phyloP scores from a whole-genome alignment of 305 asterid species.

The Fraxinus floribunda region DNA sequence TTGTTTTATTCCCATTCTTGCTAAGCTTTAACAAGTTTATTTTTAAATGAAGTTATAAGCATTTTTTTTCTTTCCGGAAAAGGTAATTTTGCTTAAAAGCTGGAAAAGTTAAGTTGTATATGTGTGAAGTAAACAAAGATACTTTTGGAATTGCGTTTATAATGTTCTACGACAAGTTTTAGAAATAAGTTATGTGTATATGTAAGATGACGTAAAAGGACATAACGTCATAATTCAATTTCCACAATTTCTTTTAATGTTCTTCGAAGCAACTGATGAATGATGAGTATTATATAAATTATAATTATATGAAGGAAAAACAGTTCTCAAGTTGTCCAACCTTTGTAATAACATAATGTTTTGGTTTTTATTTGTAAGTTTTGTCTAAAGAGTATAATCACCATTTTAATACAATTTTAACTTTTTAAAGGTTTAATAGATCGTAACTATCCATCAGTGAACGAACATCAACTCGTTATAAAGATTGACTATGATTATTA shows the following conservation, averaged over 20 bases:
- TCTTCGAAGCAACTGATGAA: not conserved
- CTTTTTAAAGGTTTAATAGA: too few species aligned
- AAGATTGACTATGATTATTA: not conserved
- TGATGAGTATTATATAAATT: not conserved
- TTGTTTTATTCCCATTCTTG: not conserved
- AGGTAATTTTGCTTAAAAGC: not conserved
- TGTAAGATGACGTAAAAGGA: not conserved
- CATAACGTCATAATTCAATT: not conserved
- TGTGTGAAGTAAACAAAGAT: not conserved
- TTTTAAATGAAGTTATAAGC: not conserved
- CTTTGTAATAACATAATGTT: not conserved
- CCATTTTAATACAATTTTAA: not conserved
- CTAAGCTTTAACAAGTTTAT: not conserved
- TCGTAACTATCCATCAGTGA: too few species aligned
- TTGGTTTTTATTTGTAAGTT: not conserved
- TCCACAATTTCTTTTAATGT: not conserved
- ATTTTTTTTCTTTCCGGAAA: not conserved
- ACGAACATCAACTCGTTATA: not conserved
- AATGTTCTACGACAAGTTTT: not conserved
- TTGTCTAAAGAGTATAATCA: not conserved
- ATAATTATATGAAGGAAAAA: not conserved
- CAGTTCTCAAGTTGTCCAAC: not conserved
- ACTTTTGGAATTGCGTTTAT: not conserved
- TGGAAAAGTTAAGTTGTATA: not conserved
- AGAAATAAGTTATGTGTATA: not conserved